Base-by-base conservation (phyloP, 1,139 yeast species). In the Nadsonia commutata region DNA sequence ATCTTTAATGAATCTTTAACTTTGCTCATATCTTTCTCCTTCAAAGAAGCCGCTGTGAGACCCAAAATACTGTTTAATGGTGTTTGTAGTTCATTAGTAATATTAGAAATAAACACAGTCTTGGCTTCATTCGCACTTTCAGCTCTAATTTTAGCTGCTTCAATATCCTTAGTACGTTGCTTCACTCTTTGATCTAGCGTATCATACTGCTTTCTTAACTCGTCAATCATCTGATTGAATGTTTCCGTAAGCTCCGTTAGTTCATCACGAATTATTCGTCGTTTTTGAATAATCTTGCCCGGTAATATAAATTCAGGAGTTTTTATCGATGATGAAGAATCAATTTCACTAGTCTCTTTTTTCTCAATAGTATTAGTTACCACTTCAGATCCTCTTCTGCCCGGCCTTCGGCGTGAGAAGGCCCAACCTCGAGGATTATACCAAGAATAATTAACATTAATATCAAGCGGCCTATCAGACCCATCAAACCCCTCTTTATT, bases 51-150 rank as follows among this genome's bases (percentile, higher is more conserved):
- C 1, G 94, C 82, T 0, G 96, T 83, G 94, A 90, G 84, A 46
- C 98, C 98, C 46, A 90, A 66, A 39, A 90, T 90, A 58, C 97
- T 97, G 60, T 90, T 90, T 52, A 90, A 67, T 1, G 98, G 98
- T 0, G 98, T 90, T 52, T 96, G 71, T 56, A 90, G 70, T 63
- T 90, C 98, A 58, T 90, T 97, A 0, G 96, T 86, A 36, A 90
- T 86, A 58, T 88, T 90, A 18, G 97, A 97, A 59, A 90, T 86
- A 60, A 90, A 90, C 16, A 85, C 84, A 0, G 95, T 83, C 56
- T 88, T 88, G 7, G 96, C 95, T 55, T 85, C 95, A 61, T 85
- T 88, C 2, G 98, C 97, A 36, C 81, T 74, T 62, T 88, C 96
- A 0, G 96, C 96, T 58, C 82, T 85, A 31, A 82, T 71, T 54